Conservation (phyloP, 2,329 filamentous ascomycete species). For the Penicillium brevicompactum region DNA sequence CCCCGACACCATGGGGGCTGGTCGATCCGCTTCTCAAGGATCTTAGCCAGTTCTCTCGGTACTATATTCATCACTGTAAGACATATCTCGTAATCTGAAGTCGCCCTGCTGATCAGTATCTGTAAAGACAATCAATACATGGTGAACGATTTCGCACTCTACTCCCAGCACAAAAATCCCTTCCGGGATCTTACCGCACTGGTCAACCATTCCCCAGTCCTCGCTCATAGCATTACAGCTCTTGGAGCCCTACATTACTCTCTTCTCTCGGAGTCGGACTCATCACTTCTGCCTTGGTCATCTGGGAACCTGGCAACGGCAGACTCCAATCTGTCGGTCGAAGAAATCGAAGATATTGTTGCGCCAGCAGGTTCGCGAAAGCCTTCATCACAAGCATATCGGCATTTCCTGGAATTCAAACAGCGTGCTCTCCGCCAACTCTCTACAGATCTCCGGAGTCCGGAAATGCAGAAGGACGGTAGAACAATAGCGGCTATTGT, state of each 20-base stretch:
- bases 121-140: slow-evolving; percentile 40
- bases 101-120: slow-evolving; percentile 18
- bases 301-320: slow-evolving; percentile 18
- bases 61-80: slow-evolving; percentile 52
- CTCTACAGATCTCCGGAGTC: slow-evolving; percentile 34
- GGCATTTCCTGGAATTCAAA: slow-evolving; percentile 50
- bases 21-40: slow-evolving; percentile 53
- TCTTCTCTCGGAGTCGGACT: slow-evolving; percentile 39
- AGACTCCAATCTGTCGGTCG: slow-evolving; percentile 21
- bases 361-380: slow-evolving; percentile 33
- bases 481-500: slow-evolving; percentile 50
- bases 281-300: slow-evolving; percentile 37
- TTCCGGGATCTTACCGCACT: slow-evolving; percentile 52
- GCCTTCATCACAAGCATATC: slow-evolving; percentile 39
- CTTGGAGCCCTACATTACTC: slow-evolving; percentile 53
- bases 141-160: slow-evolving; percentile 50
- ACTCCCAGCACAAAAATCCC: slow-evolving; percentile 51
- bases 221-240: slow-evolving; percentile 51
- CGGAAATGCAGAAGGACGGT: slow-evolving; percentile 41
- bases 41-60: slow-evolving; percentile 45
- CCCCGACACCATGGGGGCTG: slow-evolving; percentile 42
- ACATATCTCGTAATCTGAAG: background rate
- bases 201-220: slow-evolving; percentile 46
- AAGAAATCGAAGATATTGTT: slow-evolving; percentile 33
- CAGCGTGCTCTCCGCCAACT: slow-evolving; percentile 50